Percentiles rank a stretch among this genome's conserved stretches.
phyloP scores from a whole-genome alignment of 2,329 filamentous ascomycete species.

The Penicillium hesseltinei region DNA sequence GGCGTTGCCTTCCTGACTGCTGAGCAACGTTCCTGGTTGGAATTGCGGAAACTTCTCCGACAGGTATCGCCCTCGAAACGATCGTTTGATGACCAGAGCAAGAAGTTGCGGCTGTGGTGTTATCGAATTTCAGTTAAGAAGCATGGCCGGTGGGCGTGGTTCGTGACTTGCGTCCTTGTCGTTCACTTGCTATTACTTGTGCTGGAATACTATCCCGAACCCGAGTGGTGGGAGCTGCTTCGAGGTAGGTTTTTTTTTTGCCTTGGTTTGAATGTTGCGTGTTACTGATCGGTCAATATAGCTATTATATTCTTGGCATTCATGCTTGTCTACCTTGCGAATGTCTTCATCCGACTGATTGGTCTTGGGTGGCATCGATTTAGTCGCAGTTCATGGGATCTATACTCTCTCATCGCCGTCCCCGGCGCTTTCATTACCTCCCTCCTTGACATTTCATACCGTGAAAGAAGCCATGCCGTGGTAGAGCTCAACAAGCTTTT shows the following conservation, averaged over 20 bases:
- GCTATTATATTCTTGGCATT: conserved; percentile 77
- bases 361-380: conserved; percentile 92
- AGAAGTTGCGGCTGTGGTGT: conserved; percentile 86
- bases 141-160: conserved; percentile 84
- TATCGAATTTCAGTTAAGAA: conserved; percentile 94
- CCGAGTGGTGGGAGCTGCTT: conserved; percentile 64
- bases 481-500: conserved; percentile 89
- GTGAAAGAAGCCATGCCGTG: conserved; percentile 56
- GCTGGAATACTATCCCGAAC: conserved; percentile 79
- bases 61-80: conserved; percentile 95
- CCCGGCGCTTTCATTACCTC: conserved; percentile 78
- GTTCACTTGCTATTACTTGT: conserved; percentile 81
- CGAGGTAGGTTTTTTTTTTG: conserved; percentile 52
- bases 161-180: conserved; percentile 75
- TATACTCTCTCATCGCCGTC: conserved; percentile 80
- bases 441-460: conserved; percentile 64
- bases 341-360: conserved; percentile 78
- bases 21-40: conserved; percentile 95
- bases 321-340: conserved; percentile 76
- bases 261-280: neutral
- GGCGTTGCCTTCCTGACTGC: conserved; percentile 94
- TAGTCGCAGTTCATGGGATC: conserved; percentile 88
- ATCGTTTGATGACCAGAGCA: conserved; percentile 73
- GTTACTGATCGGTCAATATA: conserved; percentile 29
- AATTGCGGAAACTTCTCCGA: conserved; percentile 83